Conservation (phyloP, 805 yeast species). For the Lachancea sp. region DNA sequence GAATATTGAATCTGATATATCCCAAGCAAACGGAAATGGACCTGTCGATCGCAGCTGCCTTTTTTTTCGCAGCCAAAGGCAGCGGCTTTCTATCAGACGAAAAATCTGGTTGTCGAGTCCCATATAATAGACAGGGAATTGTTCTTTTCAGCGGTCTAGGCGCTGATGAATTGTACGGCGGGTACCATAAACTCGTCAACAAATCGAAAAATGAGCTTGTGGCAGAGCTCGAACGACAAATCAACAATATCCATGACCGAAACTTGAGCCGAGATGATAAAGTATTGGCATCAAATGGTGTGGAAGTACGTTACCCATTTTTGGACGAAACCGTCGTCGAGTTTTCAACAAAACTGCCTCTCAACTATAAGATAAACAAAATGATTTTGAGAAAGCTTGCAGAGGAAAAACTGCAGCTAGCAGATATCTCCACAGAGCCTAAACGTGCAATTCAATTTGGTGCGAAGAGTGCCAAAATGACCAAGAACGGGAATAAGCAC, state of each 20-base stretch:
- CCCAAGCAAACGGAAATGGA: slow-evolving; percentile 95
- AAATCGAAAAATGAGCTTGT: slow-evolving; percentile 41
- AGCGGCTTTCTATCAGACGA: slow-evolving; percentile 30
- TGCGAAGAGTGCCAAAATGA: slow-evolving; percentile 87
- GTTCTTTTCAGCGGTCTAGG: slow-evolving; percentile 90
- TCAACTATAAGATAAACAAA: slow-evolving; percentile 47
- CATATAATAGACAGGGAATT: slow-evolving; percentile 48
- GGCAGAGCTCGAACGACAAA: slow-evolving; percentile 60
- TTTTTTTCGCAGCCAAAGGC: slow-evolving; percentile 80
- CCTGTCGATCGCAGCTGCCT: slow-evolving; percentile 88
- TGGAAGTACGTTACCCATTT: slow-evolving; percentile 85
- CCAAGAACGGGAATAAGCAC: slow-evolving; percentile 65
- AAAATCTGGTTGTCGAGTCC: slow-evolving; percentile 10
- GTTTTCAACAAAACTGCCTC: slow-evolving; percentile 45
- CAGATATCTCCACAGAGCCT: slow-evolving; percentile 60
- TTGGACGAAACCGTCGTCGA: slow-evolving; percentile 57
- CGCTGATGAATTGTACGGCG: slow-evolving; percentile 96
- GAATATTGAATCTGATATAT: slow-evolving; percentile 61
- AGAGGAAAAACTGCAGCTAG: slow-evolving; percentile 36
- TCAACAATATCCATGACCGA: slow-evolving; percentile 65
- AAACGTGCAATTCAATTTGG: slow-evolving; percentile 98
- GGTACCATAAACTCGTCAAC: slow-evolving; percentile 76
- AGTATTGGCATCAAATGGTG: slow-evolving; percentile 79
- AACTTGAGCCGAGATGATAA: slow-evolving; percentile 91
- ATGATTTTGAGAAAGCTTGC: slow-evolving; percentile 61